Evolutionary conservation across 768 basidiomycete genomes (phyloP), one percentile per base, ranked within the genome.

Genomic region (Pholiota microspora): DNA sequence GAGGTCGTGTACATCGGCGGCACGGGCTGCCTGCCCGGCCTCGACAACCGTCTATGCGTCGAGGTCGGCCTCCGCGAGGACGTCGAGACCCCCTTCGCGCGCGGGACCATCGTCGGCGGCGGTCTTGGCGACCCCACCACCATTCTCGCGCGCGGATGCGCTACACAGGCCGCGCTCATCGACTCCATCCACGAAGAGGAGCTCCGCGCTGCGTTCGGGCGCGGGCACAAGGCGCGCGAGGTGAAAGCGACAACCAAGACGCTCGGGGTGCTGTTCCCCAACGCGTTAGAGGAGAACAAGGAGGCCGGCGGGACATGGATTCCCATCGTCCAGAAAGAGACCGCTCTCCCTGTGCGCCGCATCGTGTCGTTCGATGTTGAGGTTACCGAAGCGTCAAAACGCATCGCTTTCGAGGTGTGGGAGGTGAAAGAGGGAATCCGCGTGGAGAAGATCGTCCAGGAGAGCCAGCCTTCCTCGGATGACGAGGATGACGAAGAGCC

Each of bases 1-100:
- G 89, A 92, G 70, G 79, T 92, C 45, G 85, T 91, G 12, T 90
- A 92, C 62, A 80, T 89, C 25, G 90, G 91, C 0, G 89, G 90
- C 10, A 84, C 86, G 0, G 77, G 87, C 1, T 83, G 78, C 61
- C 73, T 93, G 2, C 89, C 89, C 0, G 91, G 91, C 0, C 75
- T 93, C 35, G 84, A 90, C 64, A 84, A 85, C 64, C 71, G 81
- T 18, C 59, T 83, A n/a, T 62, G 68, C 34, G 29, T 71, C 6
- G 61, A 66, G 25, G 71, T 77, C 42, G 83, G 83, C 2, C 85
- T 91, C 71, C 58, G 71, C 15, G 86, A 89, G 60, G 77, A 79
- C 7, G 68, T 88, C 24, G 73, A 80, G 58, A 86, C 85, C 0
- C 84, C 89, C 0, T 89, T 89, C 68, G 77, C 79, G 8, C 70